Evolutionary conservation across 768 basidiomycete species (phyloP), one percentile per base, ranked within the genome.

Genomic region (Mycena vulgaris): DNA sequence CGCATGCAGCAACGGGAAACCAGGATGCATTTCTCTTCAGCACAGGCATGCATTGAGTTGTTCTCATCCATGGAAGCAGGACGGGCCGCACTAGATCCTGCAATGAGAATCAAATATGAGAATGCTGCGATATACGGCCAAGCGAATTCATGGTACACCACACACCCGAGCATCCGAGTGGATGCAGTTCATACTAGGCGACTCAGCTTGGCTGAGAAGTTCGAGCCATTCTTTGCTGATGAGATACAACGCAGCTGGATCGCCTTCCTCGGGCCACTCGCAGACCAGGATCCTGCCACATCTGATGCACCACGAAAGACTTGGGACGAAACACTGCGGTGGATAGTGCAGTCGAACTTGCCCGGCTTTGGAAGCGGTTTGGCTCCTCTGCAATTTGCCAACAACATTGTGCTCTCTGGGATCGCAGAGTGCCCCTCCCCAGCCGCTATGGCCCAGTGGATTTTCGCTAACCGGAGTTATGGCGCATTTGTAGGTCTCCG

Each of bases 331-430:
- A 48, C 42, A 8, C 16, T 68, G n/a, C 33, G 33, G 2, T 70
- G 73, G 66, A 63, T 66, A 27, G 23, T 53, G 31, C 35, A 69
- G 4, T 33, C 45, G 1, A 7, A 28, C 0, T n/a, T 73, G 8
- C 5, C 5, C 0, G 72, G 72, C 5, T 71, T 73, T 30, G 45
- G 56, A 0, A 53, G 48, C 21, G 74, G 72, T 6, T 61, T 75
- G 49, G 73, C 51, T 7, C 25, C 62, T 1, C 40, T 75, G 2
- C 74, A 75, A 31, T 73, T 75, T 60, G 72, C 74, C 2, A 75
- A 75, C 39, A 68, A 66, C 23, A 19, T 69, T 1, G 69, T 56
- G 1, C 61, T 74, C 2, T 47, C 59, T 1, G 59, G 61, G 4
- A 30, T 75, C 30, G 73, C 63, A 13, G 23, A 30, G 7, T 37